Base-by-base conservation (phyloP, 495 filamentous ascomycete species). In the Polyplosphaeria fusca region DNA sequence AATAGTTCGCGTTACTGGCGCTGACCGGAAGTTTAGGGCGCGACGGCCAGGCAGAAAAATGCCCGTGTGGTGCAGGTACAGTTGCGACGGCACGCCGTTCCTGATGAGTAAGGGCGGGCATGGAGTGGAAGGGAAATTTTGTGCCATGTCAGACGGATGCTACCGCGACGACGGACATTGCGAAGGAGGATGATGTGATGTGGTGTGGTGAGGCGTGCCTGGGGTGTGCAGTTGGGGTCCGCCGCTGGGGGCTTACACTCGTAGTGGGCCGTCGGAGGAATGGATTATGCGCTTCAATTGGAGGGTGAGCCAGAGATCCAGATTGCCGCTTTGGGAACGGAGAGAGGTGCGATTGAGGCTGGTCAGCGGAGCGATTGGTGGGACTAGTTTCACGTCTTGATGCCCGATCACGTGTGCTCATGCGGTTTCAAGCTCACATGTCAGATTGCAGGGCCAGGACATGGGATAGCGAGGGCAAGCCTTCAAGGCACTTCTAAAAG, bases 11-110 rank as follows among this genome's bases (percentile, higher is more conserved):
- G 26, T 23, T 9, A 12, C 16, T 16, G 25, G 20, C 40, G 54
- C 54, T 58, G 54, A 58, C 54, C 54, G 54, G 54, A 58, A 35
- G 23, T 43, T 58, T 50, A 46, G 46, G 25, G n/a, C n/a, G 32
- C 11, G 25, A 28, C 46, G 38, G 38, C 20, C 18, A 23, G 16
- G 19, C 14, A 32, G 40, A 32, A 19, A 58, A 58, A 19, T 58
- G 54, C 50, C 54, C 54, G 54, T 58, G 54, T 58, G 22, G 23
- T 58, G 45, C 51, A 46, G 13, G 25, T 25, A 50, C 22, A 24
- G 25, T 28, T 16, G 25, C 16, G 40, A 41, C 56, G 56, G 56
- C 18, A 35, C 56, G 49, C 14, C 49, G 56, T 60, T 30, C 56
- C 56, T 60, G 48, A 56, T 19, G 38, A 43, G 50, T 53, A 42